A percentile compares a stretch with the other conserved stretches of the same genome.
phyloP scores from a whole-genome alignment of 768 basidiomycete species.

The Pilatotrama ljubarskyi region DNA sequence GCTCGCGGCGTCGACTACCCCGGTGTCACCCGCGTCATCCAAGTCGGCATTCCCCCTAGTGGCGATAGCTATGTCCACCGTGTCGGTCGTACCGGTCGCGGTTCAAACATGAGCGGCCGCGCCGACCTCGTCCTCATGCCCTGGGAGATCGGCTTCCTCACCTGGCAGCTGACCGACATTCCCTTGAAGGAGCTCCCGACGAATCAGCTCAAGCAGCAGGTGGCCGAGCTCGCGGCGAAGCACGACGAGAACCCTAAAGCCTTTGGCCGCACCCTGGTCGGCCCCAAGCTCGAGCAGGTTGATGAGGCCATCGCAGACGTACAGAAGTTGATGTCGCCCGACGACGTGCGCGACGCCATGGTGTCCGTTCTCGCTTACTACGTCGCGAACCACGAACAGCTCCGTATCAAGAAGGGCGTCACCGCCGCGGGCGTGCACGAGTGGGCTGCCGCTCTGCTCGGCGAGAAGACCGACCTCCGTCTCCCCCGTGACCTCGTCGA shows the following conservation, averaged over 20 bases:
- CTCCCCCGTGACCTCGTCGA: conserved; percentile 49
- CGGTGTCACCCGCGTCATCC: conserved; percentile 85
- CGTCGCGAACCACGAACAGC: conserved; percentile 46
- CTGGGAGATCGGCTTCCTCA: conserved; percentile 74
- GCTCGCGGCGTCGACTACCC: conserved; percentile 91
- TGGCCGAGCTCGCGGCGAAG: conserved; percentile 46
- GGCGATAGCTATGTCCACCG: conserved; percentile 83
- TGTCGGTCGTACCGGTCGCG: conserved; percentile 83
- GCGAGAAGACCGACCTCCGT: conserved; percentile 51
- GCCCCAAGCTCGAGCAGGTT: conserved; percentile 28
- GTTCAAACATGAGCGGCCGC: conserved; percentile 50
- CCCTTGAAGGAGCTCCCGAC: conserved; percentile 64
- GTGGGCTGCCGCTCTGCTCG: conserved; percentile 61
- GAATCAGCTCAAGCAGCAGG: conserved; percentile 46
- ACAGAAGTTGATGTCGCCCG: conserved; percentile 42
- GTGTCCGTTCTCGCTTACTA: conserved; percentile 75
- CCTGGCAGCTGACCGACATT: conserved; percentile 60
- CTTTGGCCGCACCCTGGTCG: conserved; percentile 30
- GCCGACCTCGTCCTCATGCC: conserved; percentile 81
- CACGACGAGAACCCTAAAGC: conserved; percentile 46
- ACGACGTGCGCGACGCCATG: conserved; percentile 60
- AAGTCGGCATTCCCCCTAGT: conserved; percentile 75
- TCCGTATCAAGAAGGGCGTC: conserved; percentile 45
- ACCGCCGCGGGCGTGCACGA: conserved; percentile 58
- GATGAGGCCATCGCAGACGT: conserved; percentile 34